These are phyloP conservation scores for Luffa acutangula DNA, from an alignment of 306 rosid species.

Conservation along the genomic window DNA sequence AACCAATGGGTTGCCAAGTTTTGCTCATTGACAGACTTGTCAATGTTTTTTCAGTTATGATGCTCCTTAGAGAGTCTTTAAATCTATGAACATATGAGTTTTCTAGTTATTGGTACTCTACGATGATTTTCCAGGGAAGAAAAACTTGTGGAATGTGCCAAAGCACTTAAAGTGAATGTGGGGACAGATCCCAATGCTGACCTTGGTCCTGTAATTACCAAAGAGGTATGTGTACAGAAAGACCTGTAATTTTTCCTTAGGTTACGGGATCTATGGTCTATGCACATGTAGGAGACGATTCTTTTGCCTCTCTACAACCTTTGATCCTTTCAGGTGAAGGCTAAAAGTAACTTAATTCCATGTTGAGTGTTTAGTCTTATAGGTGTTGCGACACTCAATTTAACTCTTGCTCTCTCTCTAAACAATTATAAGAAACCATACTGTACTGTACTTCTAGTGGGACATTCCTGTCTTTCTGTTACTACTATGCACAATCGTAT, in stretches of 20 bases:
- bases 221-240: constrained; percentile 35
- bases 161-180: constrained; percentile 44
- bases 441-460: not conserved
- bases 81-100: not conserved
- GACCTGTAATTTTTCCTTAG: not conserved
- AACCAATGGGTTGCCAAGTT: not conserved
- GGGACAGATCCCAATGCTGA: constrained; percentile 57
- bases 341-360: not conserved
- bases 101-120: not conserved
- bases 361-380: not conserved
- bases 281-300: not conserved
- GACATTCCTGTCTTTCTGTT: not conserved
- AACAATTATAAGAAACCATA: not conserved
- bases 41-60: not conserved
- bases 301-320: not conserved
- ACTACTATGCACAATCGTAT: not conserved
- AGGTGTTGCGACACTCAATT: not conserved
- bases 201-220: constrained; percentile 62
- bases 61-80: not conserved
- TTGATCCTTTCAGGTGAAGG: not conserved
- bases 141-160: constrained; percentile 43
- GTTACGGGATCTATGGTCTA: not conserved
- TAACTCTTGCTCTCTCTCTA: not conserved
- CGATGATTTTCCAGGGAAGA: constrained; percentile 31
- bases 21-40: not conserved